Evolutionary conservation across 2,329 filamentous ascomycete species (phyloP), one percentile per base, ranked within the genome.

Genomic region (Xylaria polymorpha): DNA sequence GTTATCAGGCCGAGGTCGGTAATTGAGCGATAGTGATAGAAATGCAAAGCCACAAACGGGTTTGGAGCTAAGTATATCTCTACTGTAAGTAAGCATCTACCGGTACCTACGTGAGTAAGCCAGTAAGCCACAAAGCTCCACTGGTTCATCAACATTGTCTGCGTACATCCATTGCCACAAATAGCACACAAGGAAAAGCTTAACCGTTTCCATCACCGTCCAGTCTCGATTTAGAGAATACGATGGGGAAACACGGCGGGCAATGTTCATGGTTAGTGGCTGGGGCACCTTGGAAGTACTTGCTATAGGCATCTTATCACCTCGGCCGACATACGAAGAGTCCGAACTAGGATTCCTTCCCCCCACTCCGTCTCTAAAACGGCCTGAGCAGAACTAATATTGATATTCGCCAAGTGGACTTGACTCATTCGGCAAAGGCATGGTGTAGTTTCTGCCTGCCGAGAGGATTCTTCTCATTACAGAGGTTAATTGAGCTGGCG

Each of bases 301-400:
- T 12, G 20, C 14, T 51, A 32, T 29, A 29, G 14, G 22, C 25
- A 51, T 53, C 46, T 14, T 29, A 1, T 50, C 14, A 25, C 7
- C 46, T 57, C 55, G 55, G 55, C 55, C 55, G 55, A 57, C 20
- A 25, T 14, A 22, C n/a, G n/a, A 39, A 20, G 51, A 67, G 59
- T 59, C 65, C 65, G 65, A 67, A 43, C 41, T 12, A 44, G 25
- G 22, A 61, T 22, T 56, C 29, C 35, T 12, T 20, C 35, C 15
- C 44, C 46, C 35, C 15, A 44, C 48, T 8, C 9, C 18, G n/a
- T 44, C 18, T 50, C 44, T 35, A 20, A 32, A 51, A 58, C 8
- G 55, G 55, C 50, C 29, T 64, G 29, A 20, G 18, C n/a, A 9
- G 29, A 20, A 25, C 15, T 10, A 20, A n/a, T 25, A 46, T 35